These are phyloP conservation scores for Hypoxylon fragiforme DNA, from an alignment of 495 filamentous ascomycete species.

Conservation along the genomic window DNA sequence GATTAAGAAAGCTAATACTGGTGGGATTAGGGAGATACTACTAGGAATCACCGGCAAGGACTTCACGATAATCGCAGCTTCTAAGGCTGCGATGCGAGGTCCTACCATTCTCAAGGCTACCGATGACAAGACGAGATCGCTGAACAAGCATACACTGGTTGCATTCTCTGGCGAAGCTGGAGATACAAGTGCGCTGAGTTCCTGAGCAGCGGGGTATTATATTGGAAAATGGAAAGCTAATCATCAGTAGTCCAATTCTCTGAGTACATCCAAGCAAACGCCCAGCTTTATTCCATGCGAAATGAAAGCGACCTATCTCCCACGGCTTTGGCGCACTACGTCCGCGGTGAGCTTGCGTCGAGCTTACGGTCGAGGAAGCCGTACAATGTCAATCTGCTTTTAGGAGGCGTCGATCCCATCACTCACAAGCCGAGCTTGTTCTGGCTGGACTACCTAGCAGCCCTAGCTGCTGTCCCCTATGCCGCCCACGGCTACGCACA, in stretches of 20 bases:
- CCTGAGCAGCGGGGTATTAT: background rate
- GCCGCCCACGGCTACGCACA: constrained; percentile 98
- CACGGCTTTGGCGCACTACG: constrained; percentile 84
- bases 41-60: constrained; percentile 98
- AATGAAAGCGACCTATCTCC: constrained; percentile 90
- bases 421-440: constrained; percentile 85
- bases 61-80: constrained; percentile 96
- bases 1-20: constrained; percentile 10
- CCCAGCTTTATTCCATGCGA: constrained; percentile 97
- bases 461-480: constrained; percentile 84
- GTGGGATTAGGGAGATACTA: constrained; percentile 81
- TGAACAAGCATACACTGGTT: constrained; percentile 94
- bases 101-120: constrained; percentile 93
- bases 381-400: constrained; percentile 92
- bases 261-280: constrained; percentile 98
- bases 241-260: constrained; percentile 85
- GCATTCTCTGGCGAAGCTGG: constrained; percentile 96
- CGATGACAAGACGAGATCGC: constrained; percentile 90
- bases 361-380: constrained; percentile 88
- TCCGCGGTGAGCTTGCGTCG: constrained; percentile 86
- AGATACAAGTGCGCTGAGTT: constrained; percentile 73
- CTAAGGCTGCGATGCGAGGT: constrained; percentile 96
- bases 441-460: constrained; percentile 97
- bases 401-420: constrained; percentile 89
- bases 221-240: constrained; percentile 37